Evolutionary conservation across 306 rosid species (phyloP), one percentile per base, ranked within the genome.

Genomic region (Adenanthera pavonina): DNA sequence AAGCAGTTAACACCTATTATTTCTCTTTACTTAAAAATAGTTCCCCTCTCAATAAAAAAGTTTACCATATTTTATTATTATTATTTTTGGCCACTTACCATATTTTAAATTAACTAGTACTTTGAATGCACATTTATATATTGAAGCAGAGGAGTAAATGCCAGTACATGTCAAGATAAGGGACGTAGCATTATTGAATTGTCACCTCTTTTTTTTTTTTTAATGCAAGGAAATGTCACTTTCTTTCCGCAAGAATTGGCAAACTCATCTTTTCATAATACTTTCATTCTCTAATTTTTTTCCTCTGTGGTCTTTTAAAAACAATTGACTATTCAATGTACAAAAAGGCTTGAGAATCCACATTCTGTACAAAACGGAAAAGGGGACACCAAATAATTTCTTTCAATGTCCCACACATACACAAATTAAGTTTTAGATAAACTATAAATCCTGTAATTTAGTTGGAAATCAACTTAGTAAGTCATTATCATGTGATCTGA

Each of bases 121-220:
- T 11, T 43, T 43, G 17, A 12, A 19, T 19, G 49, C 1, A 69
- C 1, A 11, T 11, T 41, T 68, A 44, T 10, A 44, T 43, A 44
- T 66, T n/a, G 52, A 43, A 69, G 74, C 38, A 69, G 54, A n/a
- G 36, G 74, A 69, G n/a, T 69, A 43, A 69, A 19, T 43, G 74
- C 17, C 1, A 44, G 36, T 20, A 19, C 35, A 19, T 4, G 48
- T 10, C n/a, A 69, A n/a, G 54, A 69, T 69, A 10, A n/a, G 52
- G 41, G 36, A 12, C 54, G 44, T 12, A 5, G 53, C 52, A 69
- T 69, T 69, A 9, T 5, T 69, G 74, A 69, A 69, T 19, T 43
- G 38, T 44, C 54, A 20, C 72, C 20, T 35, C 35, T 0, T 20
- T 68, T 68, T 46, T 52, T 59, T 20, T 52, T 14, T 16, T 8